Conservation (phyloP, 2,329 filamentous ascomycete species). For the Pseudogymnoascus sp. region DNA sequence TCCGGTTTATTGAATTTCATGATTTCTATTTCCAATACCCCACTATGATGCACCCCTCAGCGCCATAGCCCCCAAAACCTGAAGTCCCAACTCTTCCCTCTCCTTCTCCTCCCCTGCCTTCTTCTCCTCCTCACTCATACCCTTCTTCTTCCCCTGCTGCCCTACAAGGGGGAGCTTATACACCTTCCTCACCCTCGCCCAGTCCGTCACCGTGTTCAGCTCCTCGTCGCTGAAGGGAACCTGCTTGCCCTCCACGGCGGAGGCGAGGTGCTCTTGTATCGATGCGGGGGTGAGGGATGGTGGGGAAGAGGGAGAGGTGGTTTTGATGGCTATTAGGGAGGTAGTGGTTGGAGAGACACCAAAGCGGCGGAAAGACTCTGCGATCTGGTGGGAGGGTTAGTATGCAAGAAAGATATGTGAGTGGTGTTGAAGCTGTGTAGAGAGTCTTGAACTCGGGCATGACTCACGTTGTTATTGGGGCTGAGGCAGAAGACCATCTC, state of each 20-base stretch:
- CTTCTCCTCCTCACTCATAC: slow-evolving; percentile 15
- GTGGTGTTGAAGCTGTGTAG: neutral
- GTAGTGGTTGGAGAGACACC: slow-evolving; percentile 67
- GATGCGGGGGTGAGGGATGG: slow-evolving; percentile 41
- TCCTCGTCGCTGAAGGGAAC: slow-evolving; percentile 54
- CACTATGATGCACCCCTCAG: slow-evolving; percentile 47
- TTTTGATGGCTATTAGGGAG: slow-evolving; percentile 72
- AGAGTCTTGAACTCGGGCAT: neutral
- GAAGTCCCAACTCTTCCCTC: slow-evolving; percentile 54
- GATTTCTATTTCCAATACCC: neutral
- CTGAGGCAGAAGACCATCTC: slow-evolving; percentile 49
- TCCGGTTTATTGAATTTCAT: neutral
- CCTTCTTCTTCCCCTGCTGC: slow-evolving; percentile 32
- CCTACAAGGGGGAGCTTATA: slow-evolving; percentile 70
- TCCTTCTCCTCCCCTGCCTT: slow-evolving; percentile 34
- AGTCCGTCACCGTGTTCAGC: slow-evolving; percentile 54
- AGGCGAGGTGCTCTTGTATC: slow-evolving; percentile 51
- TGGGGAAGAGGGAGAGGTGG: slow-evolving; percentile 47
- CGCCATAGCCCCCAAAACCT: slow-evolving; percentile 71
- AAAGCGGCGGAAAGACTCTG: slow-evolving; percentile 83
- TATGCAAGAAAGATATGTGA: slow-evolving; percentile 2
- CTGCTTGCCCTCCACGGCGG: slow-evolving; percentile 53
- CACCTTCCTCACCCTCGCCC: slow-evolving; percentile 67
- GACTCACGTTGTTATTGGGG: slow-evolving; percentile 45
- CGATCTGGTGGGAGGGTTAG: slow-evolving; percentile 52